Percentiles rank a stretch among this genome's conserved stretches.
Conservation (phyloP, 169 alveolate species). For the Plasmodium blacklocki region DNA sequence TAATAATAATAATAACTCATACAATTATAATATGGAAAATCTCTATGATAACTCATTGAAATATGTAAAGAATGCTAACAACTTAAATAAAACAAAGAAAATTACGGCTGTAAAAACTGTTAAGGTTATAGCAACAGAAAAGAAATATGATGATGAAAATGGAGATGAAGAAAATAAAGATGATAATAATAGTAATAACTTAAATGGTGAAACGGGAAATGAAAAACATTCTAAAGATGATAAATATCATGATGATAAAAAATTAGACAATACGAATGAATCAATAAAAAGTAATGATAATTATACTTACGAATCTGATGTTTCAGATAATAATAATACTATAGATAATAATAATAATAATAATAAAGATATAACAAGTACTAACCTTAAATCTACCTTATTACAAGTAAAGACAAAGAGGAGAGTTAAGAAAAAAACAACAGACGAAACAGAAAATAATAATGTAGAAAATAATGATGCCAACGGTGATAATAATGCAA, state of each 20-base stretch:
- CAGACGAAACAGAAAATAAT: conserved; percentile 26
- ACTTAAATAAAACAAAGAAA: conserved; percentile 44
- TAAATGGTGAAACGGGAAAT: conserved; percentile 6
- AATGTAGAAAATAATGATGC: neutral
- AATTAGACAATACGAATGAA: conserved; percentile 13
- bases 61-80: conserved; percentile 70
- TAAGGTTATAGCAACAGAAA: conserved; percentile 71
- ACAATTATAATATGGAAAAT: conserved; percentile 63
- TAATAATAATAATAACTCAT: conserved; percentile 2
- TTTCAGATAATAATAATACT: conserved; percentile 29
- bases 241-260: conserved; percentile 30
- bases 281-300: conserved; percentile 20
- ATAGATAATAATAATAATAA: conserved; percentile 47
- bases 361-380: conserved; percentile 73
- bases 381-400: conserved; percentile 58
- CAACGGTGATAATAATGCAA: conserved; percentile 6
- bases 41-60: conserved; percentile 59
- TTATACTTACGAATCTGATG: conserved; percentile 18
- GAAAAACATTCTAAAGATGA: conserved; percentile 31
- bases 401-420: conserved; percentile 52
- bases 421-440: conserved; percentile 34
- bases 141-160: conserved; percentile 55
- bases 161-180: conserved; percentile 13
- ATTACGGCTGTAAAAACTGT: conserved; percentile 48
- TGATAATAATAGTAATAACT: conserved; percentile 29